A percentile compares a stretch with the other conserved stretches of the same genome.
phyloP scores from a whole-genome alignment of 106 monocot species.

The Dioscorea alata region DNA sequence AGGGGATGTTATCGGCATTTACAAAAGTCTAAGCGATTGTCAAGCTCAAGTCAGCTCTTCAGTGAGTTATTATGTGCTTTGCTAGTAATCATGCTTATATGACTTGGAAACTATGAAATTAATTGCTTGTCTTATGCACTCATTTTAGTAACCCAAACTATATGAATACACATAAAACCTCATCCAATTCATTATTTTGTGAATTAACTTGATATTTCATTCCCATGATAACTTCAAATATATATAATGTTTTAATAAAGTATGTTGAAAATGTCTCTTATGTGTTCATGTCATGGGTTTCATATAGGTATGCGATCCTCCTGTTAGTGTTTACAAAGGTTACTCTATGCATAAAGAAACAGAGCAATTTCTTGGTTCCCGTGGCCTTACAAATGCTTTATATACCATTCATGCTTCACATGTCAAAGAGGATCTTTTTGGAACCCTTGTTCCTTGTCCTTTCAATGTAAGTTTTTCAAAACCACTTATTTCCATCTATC shows the following conservation, averaged over 20 bases:
- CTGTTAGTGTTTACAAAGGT: constrained; percentile 86
- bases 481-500: too few species aligned
- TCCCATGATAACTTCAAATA: too few species aligned
- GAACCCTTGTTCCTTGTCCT: constrained; percentile 62
- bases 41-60: constrained; percentile 90
- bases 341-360: constrained; percentile 64
- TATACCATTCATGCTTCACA: constrained; percentile 60
- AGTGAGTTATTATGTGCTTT: constrained; percentile 21
- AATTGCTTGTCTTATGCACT: too few species aligned
- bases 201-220: too few species aligned
- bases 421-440: constrained; percentile 67
- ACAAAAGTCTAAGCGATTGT: constrained; percentile 70
- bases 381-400: constrained; percentile 59
- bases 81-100: too few species aligned
- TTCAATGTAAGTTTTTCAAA: constrained; percentile 48
- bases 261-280: too few species aligned
- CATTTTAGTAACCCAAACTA: too few species aligned
- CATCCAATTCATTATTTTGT: too few species aligned
- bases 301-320: constrained; percentile 68
- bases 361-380: constrained; percentile 62
- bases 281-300: too few species aligned
- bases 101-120: too few species aligned
- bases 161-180: too few species aligned
- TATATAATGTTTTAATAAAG: too few species aligned
- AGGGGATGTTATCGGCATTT: constrained; percentile 70